Conservation (phyloP, 2,329 filamentous ascomycete species). For the Fusarium sp. region DNA sequence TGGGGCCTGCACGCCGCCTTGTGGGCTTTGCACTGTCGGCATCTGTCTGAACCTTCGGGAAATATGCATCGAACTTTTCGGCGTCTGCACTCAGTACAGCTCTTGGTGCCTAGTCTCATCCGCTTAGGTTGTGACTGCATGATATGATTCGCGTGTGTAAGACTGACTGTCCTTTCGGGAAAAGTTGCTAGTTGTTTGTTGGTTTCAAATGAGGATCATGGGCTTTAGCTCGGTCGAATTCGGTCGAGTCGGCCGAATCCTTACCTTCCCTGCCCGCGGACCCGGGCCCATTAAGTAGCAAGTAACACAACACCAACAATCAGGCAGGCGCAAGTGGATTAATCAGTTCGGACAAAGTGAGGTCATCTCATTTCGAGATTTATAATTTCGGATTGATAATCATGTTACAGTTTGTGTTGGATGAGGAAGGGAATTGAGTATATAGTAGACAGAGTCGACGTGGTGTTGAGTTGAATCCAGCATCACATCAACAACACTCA, state of each 20-base stretch:
- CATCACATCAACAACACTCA: background rate
- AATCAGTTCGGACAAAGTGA: background rate
- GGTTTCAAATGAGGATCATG: background rate
- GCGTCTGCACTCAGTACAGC: slow-evolving; percentile 56
- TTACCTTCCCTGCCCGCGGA: background rate
- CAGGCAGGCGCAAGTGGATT: background rate
- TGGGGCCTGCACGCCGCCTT: slow-evolving; percentile 58
- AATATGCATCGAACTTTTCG: slow-evolving; percentile 62
- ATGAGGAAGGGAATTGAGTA: background rate
- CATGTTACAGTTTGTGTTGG: background rate
- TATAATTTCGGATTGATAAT: background rate
- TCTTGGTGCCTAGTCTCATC: slow-evolving; percentile 47
- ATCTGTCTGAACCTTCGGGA: slow-evolving; percentile 46
- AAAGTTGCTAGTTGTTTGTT: background rate
- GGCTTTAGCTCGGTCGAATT: background rate
- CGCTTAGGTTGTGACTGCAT: slow-evolving; percentile 31
- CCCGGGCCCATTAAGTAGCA: background rate
- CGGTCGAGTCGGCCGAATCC: background rate
- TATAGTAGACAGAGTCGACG: background rate
- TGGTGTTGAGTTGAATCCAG: background rate
- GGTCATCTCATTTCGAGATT: background rate
- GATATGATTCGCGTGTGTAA: background rate
- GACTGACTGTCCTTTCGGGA: background rate
- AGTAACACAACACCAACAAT: background rate
- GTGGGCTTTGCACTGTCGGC: slow-evolving; percentile 58